Evolutionary conservation across 1,284 basidiomycete genomes (phyloP).

Genomic region (Gymnopus androsaceus): DNA sequence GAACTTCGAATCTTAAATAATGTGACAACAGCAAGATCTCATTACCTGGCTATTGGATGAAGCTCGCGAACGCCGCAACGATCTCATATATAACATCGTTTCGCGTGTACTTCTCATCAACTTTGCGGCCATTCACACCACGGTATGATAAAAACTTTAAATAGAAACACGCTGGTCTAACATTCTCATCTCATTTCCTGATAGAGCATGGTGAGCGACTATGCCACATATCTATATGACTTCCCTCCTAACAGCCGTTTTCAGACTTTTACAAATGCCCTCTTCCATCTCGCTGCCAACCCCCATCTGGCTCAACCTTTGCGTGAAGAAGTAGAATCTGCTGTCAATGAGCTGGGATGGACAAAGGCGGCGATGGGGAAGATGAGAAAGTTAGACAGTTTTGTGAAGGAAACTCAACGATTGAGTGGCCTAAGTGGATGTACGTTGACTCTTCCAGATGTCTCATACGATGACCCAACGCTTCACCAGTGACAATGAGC

Average conservation of each 20-base stretch:
- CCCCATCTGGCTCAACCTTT: conserved; percentile 36
- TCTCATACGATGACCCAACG: too few relatives aligned
- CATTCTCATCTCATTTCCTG: not conserved
- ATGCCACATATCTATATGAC: not conserved
- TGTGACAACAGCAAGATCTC: conserved; percentile 22
- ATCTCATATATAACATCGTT: not conserved
- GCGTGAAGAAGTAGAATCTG: conserved; percentile 37
- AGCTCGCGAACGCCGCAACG: conserved; percentile 14
- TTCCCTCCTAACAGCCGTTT: too few relatives aligned
- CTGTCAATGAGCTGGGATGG: conserved; percentile 30
- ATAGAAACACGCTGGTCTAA: too few relatives aligned
- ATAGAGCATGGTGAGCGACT: conserved; percentile 10
- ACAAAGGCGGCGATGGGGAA: conserved; percentile 11
- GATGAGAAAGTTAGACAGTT: conserved; percentile 13
- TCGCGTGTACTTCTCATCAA: conserved; percentile 5
- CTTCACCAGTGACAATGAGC: conserved; percentile 23
- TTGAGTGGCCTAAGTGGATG: not conserved
- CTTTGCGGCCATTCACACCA: conserved; percentile 12
- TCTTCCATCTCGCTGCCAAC: conserved; percentile 37
- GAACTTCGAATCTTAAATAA: too few relatives aligned
- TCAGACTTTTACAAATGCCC: conserved; percentile 35
- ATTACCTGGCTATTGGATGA: conserved; percentile 25
- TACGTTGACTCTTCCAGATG: not conserved
- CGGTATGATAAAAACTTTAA: not conserved
- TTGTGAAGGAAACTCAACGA: conserved; percentile 13